phyloP scores from a whole-genome alignment of 2,329 filamentous ascomycete species.

The Seiridium cupressi region DNA sequence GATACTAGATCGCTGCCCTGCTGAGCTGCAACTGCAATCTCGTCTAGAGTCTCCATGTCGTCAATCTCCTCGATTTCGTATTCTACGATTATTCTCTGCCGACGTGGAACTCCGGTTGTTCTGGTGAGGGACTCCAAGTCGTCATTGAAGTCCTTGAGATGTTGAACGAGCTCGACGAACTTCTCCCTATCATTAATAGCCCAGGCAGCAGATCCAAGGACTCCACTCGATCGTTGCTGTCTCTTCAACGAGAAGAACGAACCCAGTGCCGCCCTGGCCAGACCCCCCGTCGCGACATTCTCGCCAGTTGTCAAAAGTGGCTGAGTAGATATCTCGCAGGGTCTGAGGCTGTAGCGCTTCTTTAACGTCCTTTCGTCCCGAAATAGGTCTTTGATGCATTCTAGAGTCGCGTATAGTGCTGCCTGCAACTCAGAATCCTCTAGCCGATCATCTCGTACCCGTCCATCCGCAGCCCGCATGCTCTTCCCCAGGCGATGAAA shows the following conservation, averaged over 20 bases:
- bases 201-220: neutral
- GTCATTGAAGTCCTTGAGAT: conserved; percentile 9
- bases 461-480: neutral
- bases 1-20: neutral
- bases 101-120: neutral
- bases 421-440: neutral
- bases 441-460: neutral
- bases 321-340: neutral
- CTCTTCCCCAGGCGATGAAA: conserved; percentile 1
- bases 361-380: neutral
- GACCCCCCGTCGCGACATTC: neutral
- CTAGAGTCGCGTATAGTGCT: neutral
- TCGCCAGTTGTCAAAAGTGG: neutral
- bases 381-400: neutral
- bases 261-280: neutral
- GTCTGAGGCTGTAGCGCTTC: neutral
- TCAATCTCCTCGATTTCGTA: neutral
- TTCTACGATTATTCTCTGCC: neutral
- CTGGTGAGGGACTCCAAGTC: conserved; percentile 4
- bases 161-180: conserved; percentile 8
- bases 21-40: neutral
- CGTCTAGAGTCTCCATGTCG: neutral
- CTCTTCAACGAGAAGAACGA: neutral
- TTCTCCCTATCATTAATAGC: conserved; percentile 8
- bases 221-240: neutral